Evolutionary conservation across 163 green algal genomes (phyloP), one percentile per base, ranked within the genome.

Genomic region (Chlamydomonas reinhardtii): DNA sequence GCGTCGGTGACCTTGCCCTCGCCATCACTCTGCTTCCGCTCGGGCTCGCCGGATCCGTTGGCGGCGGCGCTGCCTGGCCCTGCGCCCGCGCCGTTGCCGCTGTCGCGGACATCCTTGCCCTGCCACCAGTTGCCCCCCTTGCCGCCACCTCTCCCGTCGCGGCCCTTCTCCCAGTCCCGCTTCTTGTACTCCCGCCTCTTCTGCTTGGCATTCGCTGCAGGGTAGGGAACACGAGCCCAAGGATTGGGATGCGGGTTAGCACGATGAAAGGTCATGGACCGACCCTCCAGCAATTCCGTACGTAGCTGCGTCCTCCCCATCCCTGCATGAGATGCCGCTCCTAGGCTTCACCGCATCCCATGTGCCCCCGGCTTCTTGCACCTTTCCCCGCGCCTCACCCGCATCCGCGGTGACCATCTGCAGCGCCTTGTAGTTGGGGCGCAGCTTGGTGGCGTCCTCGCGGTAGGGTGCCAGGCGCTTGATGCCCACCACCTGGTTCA

Each of bases 381-480:
- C n/a, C n/a, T n/a, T n/a, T n/a, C n/a, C n/a, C n/a, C 39, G 5
- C 5, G 39, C 2, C 80, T 61, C 43, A 88, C 82, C 66, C 56
- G 66, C 25, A 25, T 90, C 90, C 9, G 73, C 82, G 59, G 89
- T 92, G 74, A 95, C 74, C 72, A 89, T 74, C 83, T 92, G 73
- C 76, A 97, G 76, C 24, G 91, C 92, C 75, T 92, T 95, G 87
- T 95, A 95, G 90, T 96, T 96, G 32, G 93, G 91, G 9, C 92
- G 76, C 61, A 91, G 82, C 20, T 91, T 71, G 37, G 89, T 81
- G n/a, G 56, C 78, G 48, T 96, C 94, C 2, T 97, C 93, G 24
- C 95, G 86, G 90, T 99, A 99, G 32, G 97, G 96, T 25, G 97
- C 96, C 78, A 99, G 89, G 74, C 92, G 92, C 88, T 97, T 97